Evolutionary conservation across 2,329 filamentous ascomycete species (phyloP), one percentile per base, ranked within the genome.

Genomic region (Nemania bipapillata): DNA sequence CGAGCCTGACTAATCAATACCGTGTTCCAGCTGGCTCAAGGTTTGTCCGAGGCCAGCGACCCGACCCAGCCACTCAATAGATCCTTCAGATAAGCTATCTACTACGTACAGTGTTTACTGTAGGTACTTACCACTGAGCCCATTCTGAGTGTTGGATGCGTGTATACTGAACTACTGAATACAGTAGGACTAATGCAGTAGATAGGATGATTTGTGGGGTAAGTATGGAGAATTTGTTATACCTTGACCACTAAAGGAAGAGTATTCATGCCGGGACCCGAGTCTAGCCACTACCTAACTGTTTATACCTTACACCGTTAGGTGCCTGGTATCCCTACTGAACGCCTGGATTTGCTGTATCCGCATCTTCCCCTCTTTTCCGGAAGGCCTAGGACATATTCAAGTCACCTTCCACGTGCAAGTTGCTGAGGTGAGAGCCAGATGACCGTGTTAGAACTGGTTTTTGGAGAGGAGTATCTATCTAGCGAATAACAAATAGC

Each of bases 351-450:
- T n/a, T n/a, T n/a, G n/a, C n/a, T n/a, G 8, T 20, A 50, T 50
- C 7, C 47, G 8, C 7, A 52, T 63, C 62, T 69, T 67, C 65
- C 63, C 68, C 70, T 68, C 68, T 68, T 70, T 69, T 67, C 22
- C 45, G 55, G 45, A 70, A 17, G 17, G 40, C 40, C 40, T 45
- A 12, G 40, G 40, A 50, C 52, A 30, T 50, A 55, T 22, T 55
- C 60, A 65, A 45, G 56, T 24, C 45, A 20, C 45, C 45, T 54
- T 57, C 69, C 65, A 69, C 59, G 63, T 66, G 65, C 68, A 49
- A 30, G 20, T 35, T 57, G 40, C 40, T 60, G 55, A 58, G 56
- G 57, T 61, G 54, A 50, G 57, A 40, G 49, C 49, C 56, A 45
- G 57, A 57, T 45, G 52, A 58, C 26, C 61, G 24, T 52, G 42